A percentile compares a stretch with the other conserved stretches of the same genome.
These are phyloP conservation scores for Marsdenia floribunda DNA, from an alignment of 257 asterid genomes.

Conservation along the genomic window DNA sequence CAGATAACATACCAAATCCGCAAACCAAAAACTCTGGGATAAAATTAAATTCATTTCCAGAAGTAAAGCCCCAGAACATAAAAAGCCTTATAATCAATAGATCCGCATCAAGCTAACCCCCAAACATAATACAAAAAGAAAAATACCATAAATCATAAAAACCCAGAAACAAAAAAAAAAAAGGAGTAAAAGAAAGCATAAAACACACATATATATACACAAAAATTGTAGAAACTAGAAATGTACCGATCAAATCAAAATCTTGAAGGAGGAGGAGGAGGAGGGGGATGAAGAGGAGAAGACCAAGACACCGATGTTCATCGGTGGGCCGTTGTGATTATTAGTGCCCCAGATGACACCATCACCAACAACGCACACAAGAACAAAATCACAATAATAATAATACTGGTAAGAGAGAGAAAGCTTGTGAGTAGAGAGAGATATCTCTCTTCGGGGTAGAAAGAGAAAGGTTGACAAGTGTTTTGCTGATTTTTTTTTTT, in stretches of 20 bases:
- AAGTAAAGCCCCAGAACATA: not conserved
- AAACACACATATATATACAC: too few relatives aligned
- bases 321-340: constrained; percentile 46
- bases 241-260: constrained; percentile 31
- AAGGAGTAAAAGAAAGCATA: not conserved
- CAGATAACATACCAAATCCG: not conserved
- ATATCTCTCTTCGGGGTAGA: not conserved
- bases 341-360: constrained; percentile 33
- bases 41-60: not conserved
- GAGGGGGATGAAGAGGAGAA: constrained; percentile 7
- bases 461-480: constrained; percentile 11
- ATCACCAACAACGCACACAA: constrained; percentile 29
- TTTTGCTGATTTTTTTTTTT: constrained; percentile 1
- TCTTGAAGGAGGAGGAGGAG: constrained; percentile 22
- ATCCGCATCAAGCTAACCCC: constrained; percentile 14
- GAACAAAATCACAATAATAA: constrained; percentile 14
- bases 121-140: constrained; percentile 4
- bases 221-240: not conserved
- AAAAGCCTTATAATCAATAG: constrained; percentile 7
- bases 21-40: not conserved
- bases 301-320: constrained; percentile 45
- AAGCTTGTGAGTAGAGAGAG: constrained; percentile 11
- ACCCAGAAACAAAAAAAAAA: not conserved
- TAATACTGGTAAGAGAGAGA: constrained; percentile 18
- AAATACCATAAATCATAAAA: not conserved